phyloP scores from a whole-genome alignment of 2,329 filamentous ascomycete species.

The Cladosporium austrohemisphaericum region DNA sequence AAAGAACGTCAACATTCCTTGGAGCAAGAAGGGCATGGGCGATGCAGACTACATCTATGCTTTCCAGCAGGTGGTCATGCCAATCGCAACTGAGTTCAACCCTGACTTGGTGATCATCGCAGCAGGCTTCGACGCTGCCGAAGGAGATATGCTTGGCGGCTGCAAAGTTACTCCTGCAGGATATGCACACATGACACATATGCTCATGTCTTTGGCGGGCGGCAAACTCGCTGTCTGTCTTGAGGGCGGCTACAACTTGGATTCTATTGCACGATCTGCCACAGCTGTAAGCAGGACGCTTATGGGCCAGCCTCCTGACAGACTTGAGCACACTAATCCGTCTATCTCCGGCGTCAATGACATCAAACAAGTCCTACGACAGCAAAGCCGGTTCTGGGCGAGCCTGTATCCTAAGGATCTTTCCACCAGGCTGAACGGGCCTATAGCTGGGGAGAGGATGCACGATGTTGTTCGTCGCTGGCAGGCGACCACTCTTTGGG shows the following conservation, averaged over 20 bases:
- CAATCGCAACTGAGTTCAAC: conserved; percentile 87
- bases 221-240: conserved; percentile 90
- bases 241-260: conserved; percentile 92
- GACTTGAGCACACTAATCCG: conserved; percentile 46
- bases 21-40: conserved; percentile 73
- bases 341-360: conserved; percentile 53
- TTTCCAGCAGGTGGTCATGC: conserved; percentile 95
- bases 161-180: conserved; percentile 89
- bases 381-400: conserved; percentile 72
- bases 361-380: conserved; percentile 54
- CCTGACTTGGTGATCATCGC: conserved; percentile 94
- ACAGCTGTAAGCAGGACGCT: conserved; percentile 86
- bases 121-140: conserved; percentile 92
- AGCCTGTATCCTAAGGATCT: conserved; percentile 70
- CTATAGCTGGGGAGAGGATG: conserved; percentile 56
- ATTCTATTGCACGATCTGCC: conserved; percentile 87
- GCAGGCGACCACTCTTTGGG: conserved; percentile 67
- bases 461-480: conserved; percentile 77
- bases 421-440: conserved; percentile 30
- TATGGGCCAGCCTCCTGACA: conserved; percentile 87
- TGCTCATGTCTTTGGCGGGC: conserved; percentile 91
- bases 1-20: conserved; percentile 66
- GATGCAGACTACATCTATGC: conserved; percentile 96
- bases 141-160: conserved; percentile 85
- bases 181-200: conserved; percentile 98